Conservation (phyloP, 2,329 filamentous ascomycete genomes). For the Fusarium ambrosium region DNA sequence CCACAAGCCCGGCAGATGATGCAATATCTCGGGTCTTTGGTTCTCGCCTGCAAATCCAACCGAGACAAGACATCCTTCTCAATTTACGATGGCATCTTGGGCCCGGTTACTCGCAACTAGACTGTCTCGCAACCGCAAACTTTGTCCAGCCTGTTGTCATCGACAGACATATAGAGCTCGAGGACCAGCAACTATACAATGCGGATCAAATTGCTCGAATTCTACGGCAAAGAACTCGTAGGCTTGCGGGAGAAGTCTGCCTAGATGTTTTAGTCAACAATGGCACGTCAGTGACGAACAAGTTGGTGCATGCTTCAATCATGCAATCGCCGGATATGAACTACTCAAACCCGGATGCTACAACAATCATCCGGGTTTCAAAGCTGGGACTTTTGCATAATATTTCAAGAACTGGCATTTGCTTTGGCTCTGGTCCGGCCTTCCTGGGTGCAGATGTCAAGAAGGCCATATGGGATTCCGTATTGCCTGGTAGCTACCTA, state of each 20-base stretch:
- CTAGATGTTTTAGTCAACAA: not conserved
- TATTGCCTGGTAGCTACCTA: not conserved
- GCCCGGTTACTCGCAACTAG: not conserved
- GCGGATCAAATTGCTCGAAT: not conserved
- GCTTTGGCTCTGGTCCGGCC: not conserved
- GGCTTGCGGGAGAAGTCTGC: not conserved
- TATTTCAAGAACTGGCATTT: not conserved
- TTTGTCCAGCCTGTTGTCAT: not conserved
- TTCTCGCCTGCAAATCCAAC: not conserved
- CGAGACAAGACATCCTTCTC: not conserved
- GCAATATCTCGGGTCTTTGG: not conserved
- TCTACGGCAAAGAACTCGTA: not conserved
- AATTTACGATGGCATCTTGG: not conserved
- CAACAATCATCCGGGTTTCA: not conserved
- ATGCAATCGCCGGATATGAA: too few species aligned
- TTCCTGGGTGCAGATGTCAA: not conserved
- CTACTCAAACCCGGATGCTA: not conserved
- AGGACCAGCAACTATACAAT: not conserved
- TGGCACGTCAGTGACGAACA: not conserved
- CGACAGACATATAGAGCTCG: not conserved
- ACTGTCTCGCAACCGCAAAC: not conserved
- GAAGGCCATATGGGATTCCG: not conserved
- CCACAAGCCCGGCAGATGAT: not conserved
- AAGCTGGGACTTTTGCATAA: not conserved
- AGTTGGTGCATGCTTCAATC: not conserved